These are phyloP conservation scores for Barnettozyma siamensis DNA, from an alignment of 805 yeast species.

Conservation along the genomic window DNA sequence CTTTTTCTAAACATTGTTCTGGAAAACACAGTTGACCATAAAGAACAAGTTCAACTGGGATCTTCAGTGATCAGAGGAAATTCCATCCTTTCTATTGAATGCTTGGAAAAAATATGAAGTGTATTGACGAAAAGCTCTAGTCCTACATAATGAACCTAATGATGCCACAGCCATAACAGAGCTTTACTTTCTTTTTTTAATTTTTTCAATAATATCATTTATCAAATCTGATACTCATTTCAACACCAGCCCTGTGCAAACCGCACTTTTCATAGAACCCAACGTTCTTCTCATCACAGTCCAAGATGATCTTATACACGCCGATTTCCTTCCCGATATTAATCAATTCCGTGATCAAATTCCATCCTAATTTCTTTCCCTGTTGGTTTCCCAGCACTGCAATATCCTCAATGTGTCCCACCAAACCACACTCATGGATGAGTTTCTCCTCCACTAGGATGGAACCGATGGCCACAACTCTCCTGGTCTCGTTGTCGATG, in stretches of 20 bases:
- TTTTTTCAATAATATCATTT: neutral
- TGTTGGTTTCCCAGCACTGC: slow-evolving; percentile 72
- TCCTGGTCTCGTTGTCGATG: slow-evolving; percentile 36
- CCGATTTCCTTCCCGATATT: slow-evolving; percentile 53
- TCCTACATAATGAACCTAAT: too few species aligned
- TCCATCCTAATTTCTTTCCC: slow-evolving; percentile 75
- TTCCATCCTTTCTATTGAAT: slow-evolving; percentile 66
- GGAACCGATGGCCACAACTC: slow-evolving; percentile 80
- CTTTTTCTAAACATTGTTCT: slow-evolving; percentile 62
- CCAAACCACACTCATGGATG: slow-evolving; percentile 78
- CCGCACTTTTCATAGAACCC: slow-evolving; percentile 90
- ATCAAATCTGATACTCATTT: slow-evolving; percentile 53
- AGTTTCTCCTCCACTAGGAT: slow-evolving; percentile 73
- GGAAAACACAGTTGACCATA: slow-evolving; percentile 58
- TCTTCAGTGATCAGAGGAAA: slow-evolving; percentile 74
- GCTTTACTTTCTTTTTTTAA: neutral
- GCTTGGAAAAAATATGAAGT: slow-evolving; percentile 21
- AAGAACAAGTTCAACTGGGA: slow-evolving; percentile 44
- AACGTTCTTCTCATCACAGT: slow-evolving; percentile 78
- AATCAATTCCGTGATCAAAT: slow-evolving; percentile 57
- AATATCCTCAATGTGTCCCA: slow-evolving; percentile 94
- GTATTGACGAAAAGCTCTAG: too few species aligned
- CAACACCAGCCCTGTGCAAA: slow-evolving; percentile 55
- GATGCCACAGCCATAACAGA: neutral
- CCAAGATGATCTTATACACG: slow-evolving; percentile 85